Evolutionary conservation across 164 flowering plant species (phyloP).

Genomic region (Saururus chinensis): DNA sequence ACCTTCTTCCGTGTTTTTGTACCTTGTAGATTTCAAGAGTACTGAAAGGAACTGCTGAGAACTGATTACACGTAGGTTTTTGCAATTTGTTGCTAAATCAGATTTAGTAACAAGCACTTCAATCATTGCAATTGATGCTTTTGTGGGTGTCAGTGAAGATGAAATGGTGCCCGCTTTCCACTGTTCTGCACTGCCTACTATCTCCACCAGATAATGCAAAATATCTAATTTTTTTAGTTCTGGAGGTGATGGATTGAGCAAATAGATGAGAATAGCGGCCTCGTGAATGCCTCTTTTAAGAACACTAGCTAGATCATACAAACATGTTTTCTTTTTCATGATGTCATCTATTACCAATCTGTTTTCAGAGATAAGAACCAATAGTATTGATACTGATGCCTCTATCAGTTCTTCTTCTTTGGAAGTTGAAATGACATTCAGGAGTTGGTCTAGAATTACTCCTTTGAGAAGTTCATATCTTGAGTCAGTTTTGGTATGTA

Average conservation of each 20-base stretch:
- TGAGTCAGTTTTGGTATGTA: conserved; percentile 33
- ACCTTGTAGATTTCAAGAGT: conserved; percentile 32
- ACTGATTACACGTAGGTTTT: conserved; percentile 42
- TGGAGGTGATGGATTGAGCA: conserved; percentile 55
- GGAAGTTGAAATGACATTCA: conserved; percentile 46
- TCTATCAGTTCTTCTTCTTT: conserved; percentile 44
- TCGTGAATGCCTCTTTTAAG: conserved; percentile 57
- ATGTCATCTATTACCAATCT: conserved; percentile 36
- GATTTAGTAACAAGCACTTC: conserved; percentile 56
- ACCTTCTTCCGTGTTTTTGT: conserved; percentile 29
- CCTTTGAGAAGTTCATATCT: conserved; percentile 38
- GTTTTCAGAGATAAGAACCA: conserved; percentile 33
- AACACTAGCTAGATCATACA: conserved; percentile 49
- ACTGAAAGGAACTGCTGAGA: conserved; percentile 45
- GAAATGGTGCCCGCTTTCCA: conserved; percentile 15
- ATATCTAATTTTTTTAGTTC: conserved; percentile 56
- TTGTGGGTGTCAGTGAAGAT: conserved; percentile 39
- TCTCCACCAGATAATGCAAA: conserved; percentile 48
- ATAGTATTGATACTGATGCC: conserved; percentile 45
- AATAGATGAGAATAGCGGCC: conserved; percentile 55
- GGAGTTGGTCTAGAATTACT: conserved; percentile 40
- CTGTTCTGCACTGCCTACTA: conserved; percentile 36
- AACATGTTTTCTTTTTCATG: conserved; percentile 42
- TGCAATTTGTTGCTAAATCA: conserved; percentile 39
- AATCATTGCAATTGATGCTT: conserved; percentile 65